Evolutionary conservation across 495 filamentous ascomycete species (phyloP), one percentile per base, ranked within the genome.

Genomic region (Cercophora newfieldiana): DNA sequence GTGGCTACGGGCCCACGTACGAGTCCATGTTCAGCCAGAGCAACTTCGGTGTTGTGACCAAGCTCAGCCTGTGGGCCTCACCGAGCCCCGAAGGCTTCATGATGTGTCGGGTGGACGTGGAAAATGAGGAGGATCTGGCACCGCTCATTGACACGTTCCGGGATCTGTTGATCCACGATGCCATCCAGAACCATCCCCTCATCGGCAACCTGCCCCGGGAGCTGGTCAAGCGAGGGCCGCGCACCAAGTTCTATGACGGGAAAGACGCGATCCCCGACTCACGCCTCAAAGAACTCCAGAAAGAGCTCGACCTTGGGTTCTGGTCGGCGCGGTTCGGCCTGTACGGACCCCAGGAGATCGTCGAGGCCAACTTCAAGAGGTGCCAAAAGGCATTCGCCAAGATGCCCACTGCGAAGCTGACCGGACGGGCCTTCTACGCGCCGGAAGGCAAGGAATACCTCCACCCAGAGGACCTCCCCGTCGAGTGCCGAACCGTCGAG

Each of bases 1-100:
- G 62, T 30, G 30, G 30, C 30, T 33, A 33, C 30, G 30, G 30
- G 12, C 30, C 30, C 5, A 72, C 73, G 7, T 72, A 80, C 63
- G 80, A 81, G 44, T 78, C 77, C 1, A 73, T 82, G 26, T 82
- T 82, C 66, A 64, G 77, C n/a, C 80, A 82, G 67, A 78, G 75
- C 59, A 82, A 80, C 57, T 71, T 82, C 33, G 79, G 74, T 28
- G 78, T 82, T 59, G 80, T 81, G 3, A 82, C 80, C 25, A 81
- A 80, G 61, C 72, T 80, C 69, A 76, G 76, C 10, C 73, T 81
- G 33, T 76, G 73, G 73, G 58, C 81, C 47, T 78, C 77, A 1
- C 79, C 76, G 0, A 74, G 77, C 26, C 80, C 80, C 1, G 75
- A 79, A 54, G 76, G 80, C 1, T 83, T 79, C 67, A 77, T 79